Conservation (phyloP, 2,329 filamentous ascomycete genomes). For the Neofusicoccum laricinum region DNA sequence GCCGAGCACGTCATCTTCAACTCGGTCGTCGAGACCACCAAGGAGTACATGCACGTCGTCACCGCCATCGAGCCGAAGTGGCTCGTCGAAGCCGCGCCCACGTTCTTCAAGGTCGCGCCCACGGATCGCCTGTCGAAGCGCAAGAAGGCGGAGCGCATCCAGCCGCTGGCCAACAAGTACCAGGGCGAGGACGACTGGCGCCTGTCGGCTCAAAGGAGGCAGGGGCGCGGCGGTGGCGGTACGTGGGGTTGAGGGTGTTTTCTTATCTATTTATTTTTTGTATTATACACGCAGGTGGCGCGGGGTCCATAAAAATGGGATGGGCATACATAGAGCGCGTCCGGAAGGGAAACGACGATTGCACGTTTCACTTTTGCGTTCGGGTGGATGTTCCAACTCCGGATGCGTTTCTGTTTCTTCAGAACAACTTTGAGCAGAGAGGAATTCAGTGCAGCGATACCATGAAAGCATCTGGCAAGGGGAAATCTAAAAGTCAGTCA, state of each 20-base stretch:
- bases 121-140: conserved; percentile 84
- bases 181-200: conserved; percentile 94
- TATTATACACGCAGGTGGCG: background rate
- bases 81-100: conserved; percentile 94
- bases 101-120: conserved; percentile 95
- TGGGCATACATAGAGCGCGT: background rate
- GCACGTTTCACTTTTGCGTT: background rate
- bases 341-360: background rate
- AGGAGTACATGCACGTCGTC: conserved; percentile 97
- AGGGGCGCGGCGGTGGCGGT: conserved; percentile 82
- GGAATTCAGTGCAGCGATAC: too few relatives aligned
- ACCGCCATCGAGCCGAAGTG: conserved; percentile 91
- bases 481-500: too few relatives aligned
- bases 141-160: conserved; percentile 90
- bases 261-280: background rate
- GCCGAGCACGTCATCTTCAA: conserved; percentile 97
- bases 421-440: too few relatives aligned
- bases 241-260: conserved; percentile 73
- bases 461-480: too few relatives aligned
- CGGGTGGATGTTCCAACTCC: background rate
- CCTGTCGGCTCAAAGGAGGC: conserved; percentile 79
- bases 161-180: conserved; percentile 92
- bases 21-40: conserved; percentile 83
- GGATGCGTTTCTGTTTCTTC: too few relatives aligned
- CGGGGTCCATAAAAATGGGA: too few relatives aligned